phyloP scores from a whole-genome alignment of 2,329 filamentous ascomycete species.

The Trichoderma semiorbis region DNA sequence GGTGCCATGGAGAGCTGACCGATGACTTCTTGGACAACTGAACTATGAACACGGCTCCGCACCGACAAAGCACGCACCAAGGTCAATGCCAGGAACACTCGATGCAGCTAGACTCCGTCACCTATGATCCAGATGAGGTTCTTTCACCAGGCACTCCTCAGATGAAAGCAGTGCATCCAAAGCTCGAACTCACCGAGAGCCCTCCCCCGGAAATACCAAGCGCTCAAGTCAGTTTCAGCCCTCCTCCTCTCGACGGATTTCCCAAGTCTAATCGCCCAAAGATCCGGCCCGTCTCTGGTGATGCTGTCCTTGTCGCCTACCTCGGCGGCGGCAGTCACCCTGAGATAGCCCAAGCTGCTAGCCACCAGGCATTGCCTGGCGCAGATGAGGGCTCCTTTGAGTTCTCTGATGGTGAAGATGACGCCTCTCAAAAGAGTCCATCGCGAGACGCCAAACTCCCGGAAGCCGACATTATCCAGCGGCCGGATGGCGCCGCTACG shows the following conservation, averaged over 20 bases:
- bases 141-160: constrained; percentile 40
- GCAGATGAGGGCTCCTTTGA: constrained; percentile 41
- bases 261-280: constrained; percentile 50
- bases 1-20: constrained; percentile 20
- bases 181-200: constrained; percentile 32
- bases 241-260: constrained; percentile 37
- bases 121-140: constrained; percentile 45
- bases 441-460: background rate
- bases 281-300: constrained; percentile 55
- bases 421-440: constrained; percentile 22
- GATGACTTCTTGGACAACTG: constrained; percentile 12
- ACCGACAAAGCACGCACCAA: constrained; percentile 9
- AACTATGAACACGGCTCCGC: constrained; percentile 19
- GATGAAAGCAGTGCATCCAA: constrained; percentile 35
- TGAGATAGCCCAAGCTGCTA: constrained; percentile 60
- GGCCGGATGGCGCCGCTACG: background rate
- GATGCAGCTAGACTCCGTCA: constrained; percentile 17
- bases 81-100: constrained; percentile 10
- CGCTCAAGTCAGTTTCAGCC: constrained; percentile 38
- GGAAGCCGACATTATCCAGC: background rate
- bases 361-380: constrained; percentile 49
- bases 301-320: constrained; percentile 63
- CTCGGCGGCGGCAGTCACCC: constrained; percentile 62
- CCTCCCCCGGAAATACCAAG: constrained; percentile 36
- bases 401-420: constrained; percentile 18